Base-by-base conservation (phyloP, 2,329 filamentous ascomycete species). In the Microsporum audouinii region DNA sequence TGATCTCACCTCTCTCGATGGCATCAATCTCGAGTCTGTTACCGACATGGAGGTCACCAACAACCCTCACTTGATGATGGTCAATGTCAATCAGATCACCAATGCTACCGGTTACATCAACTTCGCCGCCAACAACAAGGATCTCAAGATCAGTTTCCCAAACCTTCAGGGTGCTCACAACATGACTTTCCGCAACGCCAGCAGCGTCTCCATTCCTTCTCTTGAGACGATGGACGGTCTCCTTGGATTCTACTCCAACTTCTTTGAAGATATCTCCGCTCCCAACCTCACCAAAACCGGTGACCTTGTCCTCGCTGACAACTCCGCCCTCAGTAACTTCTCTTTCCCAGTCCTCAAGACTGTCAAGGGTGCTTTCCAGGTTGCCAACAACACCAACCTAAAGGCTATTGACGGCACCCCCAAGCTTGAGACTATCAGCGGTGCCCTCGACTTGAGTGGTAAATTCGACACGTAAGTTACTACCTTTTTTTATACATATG, bases 371-470 rank as follows among this genome's bases (percentile, higher is more conserved):
- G 89, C 88, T 73, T 83, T 95, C 73, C 85, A 88, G 68, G 84
- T 99, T 71, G 87, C 88, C 76, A 95, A 96, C 84, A 96, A 97
- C 86, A 89, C 89, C 63, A 78, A 80, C 61, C 82, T 96, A 38
- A 68, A 76, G 61, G 72, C 78, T 63, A 80, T 96, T 61, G 75
- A 82, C 65, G 84, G 84, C 38, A 88, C 97, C 77, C 80, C 82
- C 64, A 72, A 79, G 65, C 82, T 99, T 33, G 71, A 82, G 71
- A 82, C 78, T 60, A 84, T 96, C 62, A 82, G 80, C 65, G 92
- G 91, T 77, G 90, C 89, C 69, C 80, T 97, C 71, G 87, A 90
- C 74, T 84, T 96, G 74, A 85, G 86, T 69, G 94, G 94, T 70
- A 88, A 85, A 79, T 95, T 96, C 76, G 82, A 84, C 95, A 82